A percentile compares a stretch with the other conserved stretches of the same genome.
Evolutionary conservation across 805 yeast genomes (phyloP).

Genomic region (Phaffomyces thermotolerans): DNA sequence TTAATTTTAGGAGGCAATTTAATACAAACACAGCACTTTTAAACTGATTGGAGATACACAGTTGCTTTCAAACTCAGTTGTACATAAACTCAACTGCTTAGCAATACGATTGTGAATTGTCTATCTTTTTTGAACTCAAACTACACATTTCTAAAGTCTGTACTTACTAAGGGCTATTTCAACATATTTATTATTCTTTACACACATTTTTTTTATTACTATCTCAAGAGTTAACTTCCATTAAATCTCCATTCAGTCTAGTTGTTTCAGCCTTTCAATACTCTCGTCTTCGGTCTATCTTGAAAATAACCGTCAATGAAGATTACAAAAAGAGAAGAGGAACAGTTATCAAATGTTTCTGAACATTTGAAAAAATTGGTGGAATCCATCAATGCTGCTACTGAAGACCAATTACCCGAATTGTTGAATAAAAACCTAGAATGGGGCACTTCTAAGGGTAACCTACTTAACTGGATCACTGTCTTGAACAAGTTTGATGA

Average conservation of each 20-base stretch:
- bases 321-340: conserved; percentile 23
- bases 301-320: conserved; percentile 11
- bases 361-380: conserved; percentile 32
- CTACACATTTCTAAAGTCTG: too few relatives aligned
- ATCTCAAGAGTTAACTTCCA: too few relatives aligned
- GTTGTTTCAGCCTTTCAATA: neutral
- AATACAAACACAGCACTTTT: too few relatives aligned
- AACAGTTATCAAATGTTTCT: conserved; percentile 16
- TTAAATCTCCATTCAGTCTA: neutral
- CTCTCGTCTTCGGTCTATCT: neutral
- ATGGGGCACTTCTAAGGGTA: conserved; percentile 63
- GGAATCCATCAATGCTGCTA: conserved; percentile 31
- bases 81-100: too few relatives aligned
- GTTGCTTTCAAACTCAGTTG: too few relatives aligned
- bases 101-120: too few relatives aligned
- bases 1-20: too few relatives aligned
- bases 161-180: too few relatives aligned
- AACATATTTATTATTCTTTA: too few relatives aligned
- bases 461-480: conserved; percentile 69
- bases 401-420: conserved; percentile 33
- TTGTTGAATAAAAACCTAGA: conserved; percentile 30
- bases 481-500: conserved; percentile 71
- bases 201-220: too few relatives aligned
- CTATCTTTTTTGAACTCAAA: too few relatives aligned
- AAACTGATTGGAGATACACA: too few relatives aligned